Base-by-base conservation (phyloP, 2,329 filamentous ascomycete genomes). In the Colletotrichum simmondsii region DNA sequence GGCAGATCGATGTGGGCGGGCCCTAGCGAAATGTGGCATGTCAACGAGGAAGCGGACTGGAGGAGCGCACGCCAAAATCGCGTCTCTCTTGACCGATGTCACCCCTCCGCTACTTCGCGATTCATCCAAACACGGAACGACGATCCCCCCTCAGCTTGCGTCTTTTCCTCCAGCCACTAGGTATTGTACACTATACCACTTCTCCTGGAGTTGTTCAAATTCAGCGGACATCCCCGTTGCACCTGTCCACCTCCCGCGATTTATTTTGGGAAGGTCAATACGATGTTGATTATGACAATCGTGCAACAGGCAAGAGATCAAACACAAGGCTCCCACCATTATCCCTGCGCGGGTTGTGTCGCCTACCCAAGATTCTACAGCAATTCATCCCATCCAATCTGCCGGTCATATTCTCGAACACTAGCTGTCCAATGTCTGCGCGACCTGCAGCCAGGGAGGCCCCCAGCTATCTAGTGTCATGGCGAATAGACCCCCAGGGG, bases 321-420 rank as follows among this genome's bases (percentile, higher is more conserved):
- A 59, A 59, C 56, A 28, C 24, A 30, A 46, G 30, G 4, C 24
- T 64, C 26, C 62, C 57, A 35, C 68, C 37, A 63, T 56, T 16
- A 71, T 72, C 71, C 68, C 56, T 73, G 68, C 30, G n/a, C 42
- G 16, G 26, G 11, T 37, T 60, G 49, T 59, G 57, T 71, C 57
- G 61, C 49, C 49, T 19, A 35, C 35, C 56, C 52, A 46, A 30
- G 19, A 59, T 63, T 62, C 68, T 72, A 58, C 57, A 66, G 57
- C 67, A 67, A 57, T 14, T 66, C 68, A 59, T 68, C 57, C 62
- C 71, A 67, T 67, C 67, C 58, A 67, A 57, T 56, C 52, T 73
- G 62, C 53, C 53, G 71, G 61, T 28, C 37, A 62, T 57, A 63
- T 73, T 71, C 59, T 59, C 32, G 61, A 63, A 67, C 46, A 28